Base-by-base conservation (phyloP, 1,139 yeast species). In the Entelexis sorbosivorans region DNA sequence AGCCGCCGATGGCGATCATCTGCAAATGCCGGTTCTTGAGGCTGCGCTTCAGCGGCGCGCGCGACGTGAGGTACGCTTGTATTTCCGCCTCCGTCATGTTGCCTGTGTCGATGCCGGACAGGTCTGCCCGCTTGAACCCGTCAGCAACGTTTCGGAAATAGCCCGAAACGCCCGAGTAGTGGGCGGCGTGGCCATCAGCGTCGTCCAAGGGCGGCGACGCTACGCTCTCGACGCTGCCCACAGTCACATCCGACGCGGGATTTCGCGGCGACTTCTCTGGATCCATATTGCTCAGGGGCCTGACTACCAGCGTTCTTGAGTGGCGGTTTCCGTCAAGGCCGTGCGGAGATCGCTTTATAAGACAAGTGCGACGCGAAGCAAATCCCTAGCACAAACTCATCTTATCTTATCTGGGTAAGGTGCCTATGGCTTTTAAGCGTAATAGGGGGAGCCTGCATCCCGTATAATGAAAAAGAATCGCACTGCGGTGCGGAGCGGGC, bases 1-100 rank as follows among this genome's bases (percentile, higher is more conserved):
- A 82, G 20, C 93, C 85, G 19, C 93, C 95, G 48, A 86, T 73
- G 38, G 94, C 85, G 56, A 87, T 83, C 82, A 82, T 47, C 17
- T 48, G 42, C 28, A 53, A 36, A 22, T 53, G 56, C 10, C 39
- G 20, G 10, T 48, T n/a, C 29, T 56, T 52, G 35, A 55, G 48
- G 7, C 40, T 38, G 13, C 59, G 53, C 74, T 78, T 71, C 56
- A 85, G 74, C 1, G 94, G 94, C 24, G 89, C 73, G 61, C 76
- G 75, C 22, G 89, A 83, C 31, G 88, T 78, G 57, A 74, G 69
- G 33, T 78, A 66, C 50, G 85, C 84, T 46, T 82, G 77, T 62
- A 74, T 79, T 67, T 86, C 93, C 33, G 77, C 77, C 47, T 78
- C 86, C 2, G 81, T 67, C 59, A 83, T 68, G 62, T 74, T 75